Evolutionary conservation across 2,329 filamentous ascomycete genomes (phyloP), one percentile per base, ranked within the genome.

Genomic region (Ophiognomonia clavigignenti-juglandacearum): DNA sequence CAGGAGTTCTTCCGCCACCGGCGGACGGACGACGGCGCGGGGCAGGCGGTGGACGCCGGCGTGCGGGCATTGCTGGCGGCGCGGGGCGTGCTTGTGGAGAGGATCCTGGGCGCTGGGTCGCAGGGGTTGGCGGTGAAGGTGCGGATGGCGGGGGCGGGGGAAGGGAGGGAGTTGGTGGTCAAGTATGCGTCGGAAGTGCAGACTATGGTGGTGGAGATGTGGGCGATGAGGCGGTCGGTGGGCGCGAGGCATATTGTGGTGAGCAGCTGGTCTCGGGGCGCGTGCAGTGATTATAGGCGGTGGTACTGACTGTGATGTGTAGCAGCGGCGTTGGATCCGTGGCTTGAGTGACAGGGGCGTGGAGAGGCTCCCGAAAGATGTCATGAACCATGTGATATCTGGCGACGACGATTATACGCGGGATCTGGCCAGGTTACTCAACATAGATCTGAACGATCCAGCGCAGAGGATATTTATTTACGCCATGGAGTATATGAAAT

Each of bases 401-500:
- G 26, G 26, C 26, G 26, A 29, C 7, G 26, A 29, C 26, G 26
- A 29, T 29, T 13, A 29, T 13, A 16, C 10, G 29, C 10, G 29
- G 13, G 6, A 7, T 13, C n/a, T 32, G 29, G 29, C 6, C 10
- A 5, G 4, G 29, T 32, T 32, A 13, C 26, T 29, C 26, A 13
- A 29, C 26, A 29, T 29, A 7, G 13, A 29, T 29, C 26, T 29
- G 26, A 29, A 29, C 13, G 26, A 29, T 13, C 26, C 13, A 13
- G 13, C 26, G 7, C 10, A 35, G 6, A 18, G n/a, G n/a, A 18
- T 16, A 13, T 4, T 27, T 10, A 23, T 39, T 36, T 46, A 46
- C 11, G 26, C n/a, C 4, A 46, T 46, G 43, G 43, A 46, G 16
- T 46, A 18, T 14, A 46, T 46, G 43, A 46, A 40, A 11, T 7